Conservation (phyloP, 2,329 filamentous ascomycete genomes). For the Cladosporium velox region DNA sequence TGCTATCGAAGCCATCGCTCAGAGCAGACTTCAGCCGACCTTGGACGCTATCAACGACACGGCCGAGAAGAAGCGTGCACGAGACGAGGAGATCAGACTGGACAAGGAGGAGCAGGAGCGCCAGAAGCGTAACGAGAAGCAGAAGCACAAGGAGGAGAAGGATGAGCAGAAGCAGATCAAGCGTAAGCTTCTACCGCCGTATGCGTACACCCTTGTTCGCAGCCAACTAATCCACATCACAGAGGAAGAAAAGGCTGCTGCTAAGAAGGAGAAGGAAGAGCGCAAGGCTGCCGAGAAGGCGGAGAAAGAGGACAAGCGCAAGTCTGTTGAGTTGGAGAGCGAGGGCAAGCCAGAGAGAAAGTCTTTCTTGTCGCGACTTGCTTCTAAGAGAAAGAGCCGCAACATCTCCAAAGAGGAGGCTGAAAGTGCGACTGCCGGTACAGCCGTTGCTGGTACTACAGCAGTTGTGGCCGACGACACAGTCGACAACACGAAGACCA, state of each 20-base stretch:
- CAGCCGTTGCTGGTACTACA: conserved; percentile 15
- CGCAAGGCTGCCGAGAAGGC: conserved; percentile 47
- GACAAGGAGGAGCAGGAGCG: conserved; percentile 68
- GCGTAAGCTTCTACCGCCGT: conserved; percentile 50
- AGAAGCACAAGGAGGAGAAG: conserved; percentile 49
- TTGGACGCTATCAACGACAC: conserved; percentile 81
- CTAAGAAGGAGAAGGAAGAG: conserved; percentile 53
- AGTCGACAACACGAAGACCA: conserved; percentile 14
- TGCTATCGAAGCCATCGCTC: conserved; percentile 78
- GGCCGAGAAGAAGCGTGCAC: conserved; percentile 70
- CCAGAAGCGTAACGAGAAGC: conserved; percentile 59
- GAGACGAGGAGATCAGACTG: conserved; percentile 62
- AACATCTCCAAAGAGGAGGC: conserved; percentile 33
- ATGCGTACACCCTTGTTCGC: neutral
- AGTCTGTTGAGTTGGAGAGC: conserved; percentile 36
- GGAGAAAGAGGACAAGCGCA: conserved; percentile 58
- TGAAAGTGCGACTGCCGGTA: conserved; percentile 22
- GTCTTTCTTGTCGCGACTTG: conserved; percentile 18
- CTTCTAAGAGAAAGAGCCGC: conserved; percentile 29
- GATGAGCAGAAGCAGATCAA: conserved; percentile 53
- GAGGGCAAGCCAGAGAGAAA: conserved; percentile 29
- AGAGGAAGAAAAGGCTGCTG: conserved; percentile 57
- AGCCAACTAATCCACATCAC: conserved; percentile 38
- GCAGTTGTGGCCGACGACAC: conserved; percentile 19
- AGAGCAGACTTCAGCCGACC: conserved; percentile 75